Conservation (phyloP, 352 stramenopile genomes). For the Globisporangium acanthophoron region DNA sequence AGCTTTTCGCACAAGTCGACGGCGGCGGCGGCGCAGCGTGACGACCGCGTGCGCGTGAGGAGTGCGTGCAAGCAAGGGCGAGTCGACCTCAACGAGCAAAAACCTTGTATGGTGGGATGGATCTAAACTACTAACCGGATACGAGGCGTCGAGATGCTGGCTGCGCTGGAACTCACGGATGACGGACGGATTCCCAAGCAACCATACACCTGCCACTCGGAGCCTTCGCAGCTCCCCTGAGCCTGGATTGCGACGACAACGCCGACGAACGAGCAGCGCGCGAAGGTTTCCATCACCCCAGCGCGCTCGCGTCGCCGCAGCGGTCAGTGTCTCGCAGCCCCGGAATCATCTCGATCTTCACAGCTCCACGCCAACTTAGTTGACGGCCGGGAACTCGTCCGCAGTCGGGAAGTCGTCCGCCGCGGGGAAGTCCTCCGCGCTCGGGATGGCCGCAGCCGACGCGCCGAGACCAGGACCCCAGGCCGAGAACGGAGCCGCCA, state of each 20-base stretch:
- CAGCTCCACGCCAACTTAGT: slow-evolving; percentile 19
- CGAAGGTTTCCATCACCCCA: background rate
- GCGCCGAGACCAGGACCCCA: slow-evolving; percentile 61
- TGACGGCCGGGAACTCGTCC: slow-evolving; percentile 31
- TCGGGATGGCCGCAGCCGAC: slow-evolving; percentile 25
- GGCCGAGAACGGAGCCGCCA: slow-evolving; percentile 16
- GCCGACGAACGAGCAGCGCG: background rate
- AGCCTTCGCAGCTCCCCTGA: background rate
- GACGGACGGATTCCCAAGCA: slow-evolving; percentile 1
- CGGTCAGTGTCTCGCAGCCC: no score
- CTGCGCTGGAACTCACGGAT: background rate
- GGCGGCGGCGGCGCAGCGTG: background rate
- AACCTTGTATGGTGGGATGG: slow-evolving; percentile 12
- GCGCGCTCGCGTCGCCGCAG: no score
- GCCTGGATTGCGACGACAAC: background rate
- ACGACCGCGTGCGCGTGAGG: background rate
- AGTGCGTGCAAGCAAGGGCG: background rate
- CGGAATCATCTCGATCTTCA: background rate
- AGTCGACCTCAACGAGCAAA: slow-evolving; percentile 15
- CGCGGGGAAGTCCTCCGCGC: slow-evolving; percentile 21
- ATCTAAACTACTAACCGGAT: slow-evolving; percentile 28
- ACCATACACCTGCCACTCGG: background rate
- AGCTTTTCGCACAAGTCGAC: slow-evolving; percentile 70
- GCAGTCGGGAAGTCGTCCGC: slow-evolving; percentile 31
- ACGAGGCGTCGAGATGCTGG: slow-evolving; percentile 5